Evolutionary conservation across 2,329 filamentous ascomycete genomes (phyloP), one percentile per base, ranked within the genome.

Genomic region (Aureobasidium sp.): DNA sequence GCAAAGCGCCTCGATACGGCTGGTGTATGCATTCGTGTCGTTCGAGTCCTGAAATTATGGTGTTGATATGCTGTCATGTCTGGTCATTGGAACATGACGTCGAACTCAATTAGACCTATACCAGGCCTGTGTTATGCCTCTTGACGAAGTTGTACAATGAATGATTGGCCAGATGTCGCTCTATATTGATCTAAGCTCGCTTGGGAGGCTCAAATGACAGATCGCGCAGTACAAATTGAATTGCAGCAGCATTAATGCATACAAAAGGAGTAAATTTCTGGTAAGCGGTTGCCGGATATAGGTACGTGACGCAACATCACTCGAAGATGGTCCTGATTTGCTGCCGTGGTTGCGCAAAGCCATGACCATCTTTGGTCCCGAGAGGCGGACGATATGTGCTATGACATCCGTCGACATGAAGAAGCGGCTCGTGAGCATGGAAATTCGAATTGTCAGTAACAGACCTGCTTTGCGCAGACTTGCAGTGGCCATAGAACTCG

Each of bases 271-370:
- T 23, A 33, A 15, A 7, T 13, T 10, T 9, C 8, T 40, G 38
- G 18, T 3, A 10, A 51, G 48, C 9, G 38, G 8, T 40, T 16
- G 38, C 38, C 38, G 11, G n/a, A 51, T 25, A 33, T 33, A 33
- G 9, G 10, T 5, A 8, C 33, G 48, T 51, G 48, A 51, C 48
- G 48, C 29, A 15, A 51, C 13, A 69, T 72, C n/a, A 69, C 70
- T 56, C 68, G 27, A 4, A 25, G 4, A 23, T 7, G 43, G 15
- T 4, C 48, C 20, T 51, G 29, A 9, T 33, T 51, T 20, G 29
- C 48, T 51, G 18, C 29, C 48, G 48, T 36, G 29, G 18, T 20
- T 51, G 48, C 48, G 33, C 15, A 16, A 51, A 51, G 29, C 29
- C 29, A 51, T 51, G 48, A 36, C 48, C 48, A 51, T 29, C 20